A percentile compares a stretch with the other conserved stretches of the same genome.
Evolutionary conservation across 495 filamentous ascomycete species (phyloP).

Genomic region (Ascodesmis nigricans): DNA sequence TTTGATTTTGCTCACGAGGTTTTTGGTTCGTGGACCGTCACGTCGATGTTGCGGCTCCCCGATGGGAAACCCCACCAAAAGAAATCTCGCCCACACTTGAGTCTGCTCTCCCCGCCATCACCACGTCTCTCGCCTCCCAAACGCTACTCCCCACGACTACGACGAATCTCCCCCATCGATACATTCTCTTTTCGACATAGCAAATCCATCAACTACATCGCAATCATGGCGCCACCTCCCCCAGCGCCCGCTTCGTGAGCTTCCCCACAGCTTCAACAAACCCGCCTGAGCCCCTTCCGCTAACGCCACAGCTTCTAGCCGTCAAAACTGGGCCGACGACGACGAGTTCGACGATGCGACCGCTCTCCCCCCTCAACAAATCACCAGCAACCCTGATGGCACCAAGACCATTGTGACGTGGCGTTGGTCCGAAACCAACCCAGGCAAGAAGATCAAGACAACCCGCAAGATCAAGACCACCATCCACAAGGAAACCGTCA

Average conservation of each 20-base stretch:
- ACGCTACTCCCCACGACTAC: neutral
- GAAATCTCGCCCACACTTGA: too few relatives aligned
- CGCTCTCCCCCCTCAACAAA: constrained; percentile 59
- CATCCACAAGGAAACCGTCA: constrained; percentile 71
- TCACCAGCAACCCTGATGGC: constrained; percentile 88
- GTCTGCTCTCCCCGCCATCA: constrained; percentile 4
- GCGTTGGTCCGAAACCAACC: constrained; percentile 72
- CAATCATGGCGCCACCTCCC: constrained; percentile 6
- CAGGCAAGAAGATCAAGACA: constrained; percentile 89
- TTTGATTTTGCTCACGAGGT: too few relatives aligned
- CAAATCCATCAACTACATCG: constrained; percentile 1
- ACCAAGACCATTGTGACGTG: constrained; percentile 87
- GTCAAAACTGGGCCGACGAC: constrained; percentile 85
- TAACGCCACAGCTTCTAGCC: constrained; percentile 7
- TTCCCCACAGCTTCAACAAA: neutral
- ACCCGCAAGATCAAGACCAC: constrained; percentile 83
- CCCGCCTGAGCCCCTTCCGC: neutral
- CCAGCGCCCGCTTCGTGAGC: constrained; percentile 14
- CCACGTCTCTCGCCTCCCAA: constrained; percentile 3
- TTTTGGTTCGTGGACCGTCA: too few relatives aligned
- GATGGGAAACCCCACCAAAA: too few relatives aligned
- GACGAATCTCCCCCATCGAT: neutral
- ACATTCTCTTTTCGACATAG: neutral
- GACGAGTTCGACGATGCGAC: constrained; percentile 68
- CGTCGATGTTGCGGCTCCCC: too few relatives aligned